Base-by-base conservation (phyloP, 164 flowering plant genomes). In the Hamamelis virginiana region DNA sequence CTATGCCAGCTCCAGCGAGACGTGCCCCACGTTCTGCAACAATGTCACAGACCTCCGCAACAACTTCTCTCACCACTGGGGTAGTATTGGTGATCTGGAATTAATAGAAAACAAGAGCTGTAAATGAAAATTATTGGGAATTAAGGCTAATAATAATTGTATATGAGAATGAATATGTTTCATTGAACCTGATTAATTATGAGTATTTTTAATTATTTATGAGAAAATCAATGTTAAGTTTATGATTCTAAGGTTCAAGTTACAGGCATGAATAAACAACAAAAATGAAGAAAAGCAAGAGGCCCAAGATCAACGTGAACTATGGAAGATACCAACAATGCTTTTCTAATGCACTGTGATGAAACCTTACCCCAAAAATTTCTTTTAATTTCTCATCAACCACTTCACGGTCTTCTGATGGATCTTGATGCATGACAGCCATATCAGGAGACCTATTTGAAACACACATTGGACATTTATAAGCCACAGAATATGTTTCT, bases 381-480 rank as follows among this genome's bases (percentile, higher is more conserved):
- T 81, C 85, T 58, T 74, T 73, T 52, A 89, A 71, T 74, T 86
- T 89, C 69, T 81, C 78, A 5, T 66, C 74, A 1, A 86, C 81
- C 11, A 85, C 79, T 46, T 82, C 80, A 61, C 71, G 89, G 66
- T 82, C 80, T 58, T 85, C 85, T 57, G 92, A 82, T 58, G 83
- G 83, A 67, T 89, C 94, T 70, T 89, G 94, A 80, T 89, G 91
- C 89, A 89, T 89, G 15, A 87, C 83, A 45, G 94, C 86, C 85
- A 89, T 82, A 56, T 86, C 91, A 23, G 81, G 83, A 47, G 91
- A 78, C 73, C 94, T 87, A 62, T 6, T 51, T 8, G 15, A 18
- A 69, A 66, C 5, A 27, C n/a, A 23, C 22, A 55, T 19, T 4
- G 1, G n/a, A 13, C 25, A 10, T 63, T 69, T 23, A 64, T 41